phyloP scores from a whole-genome alignment of 179 eudicot genomes.

The Silene vulgaris region DNA sequence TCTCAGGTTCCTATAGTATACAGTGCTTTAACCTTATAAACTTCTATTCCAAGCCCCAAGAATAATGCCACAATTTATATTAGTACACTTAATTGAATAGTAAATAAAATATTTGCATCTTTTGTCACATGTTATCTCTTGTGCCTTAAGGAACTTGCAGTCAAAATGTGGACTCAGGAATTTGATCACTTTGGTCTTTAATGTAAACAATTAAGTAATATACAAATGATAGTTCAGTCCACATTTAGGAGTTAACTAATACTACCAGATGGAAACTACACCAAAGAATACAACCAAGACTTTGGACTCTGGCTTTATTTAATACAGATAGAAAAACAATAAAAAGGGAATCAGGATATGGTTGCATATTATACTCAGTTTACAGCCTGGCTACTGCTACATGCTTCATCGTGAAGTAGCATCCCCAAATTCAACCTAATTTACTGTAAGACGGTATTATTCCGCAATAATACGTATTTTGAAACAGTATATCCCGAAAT shows the following conservation, averaged over 20 bases:
- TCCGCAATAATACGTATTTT: too few relatives aligned
- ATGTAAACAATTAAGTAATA: neutral
- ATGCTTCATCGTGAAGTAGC: neutral
- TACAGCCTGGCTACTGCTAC: neutral
- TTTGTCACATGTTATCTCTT: neutral
- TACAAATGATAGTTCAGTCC: slow-evolving; percentile 2
- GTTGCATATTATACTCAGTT: neutral
- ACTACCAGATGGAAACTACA: neutral
- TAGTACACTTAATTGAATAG: slow-evolving; percentile 1
- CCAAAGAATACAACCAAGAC: neutral
- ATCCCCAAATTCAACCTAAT: too few relatives aligned
- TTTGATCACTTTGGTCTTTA: neutral
- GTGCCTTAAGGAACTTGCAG: neutral
- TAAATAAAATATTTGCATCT: neutral
- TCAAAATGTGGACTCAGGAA: neutral
- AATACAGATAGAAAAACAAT: neutral
- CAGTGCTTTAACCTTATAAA: neutral
- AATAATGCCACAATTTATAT: neutral
- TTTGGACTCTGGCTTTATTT: neutral
- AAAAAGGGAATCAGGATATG: neutral
- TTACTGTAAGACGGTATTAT: too few relatives aligned
- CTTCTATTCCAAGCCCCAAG: neutral
- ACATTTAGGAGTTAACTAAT: neutral
- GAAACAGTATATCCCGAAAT: too few relatives aligned
- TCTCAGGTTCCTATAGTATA: neutral